phyloP scores from a whole-genome alignment of 345 rosid genomes.

The Trapa bicornis region DNA sequence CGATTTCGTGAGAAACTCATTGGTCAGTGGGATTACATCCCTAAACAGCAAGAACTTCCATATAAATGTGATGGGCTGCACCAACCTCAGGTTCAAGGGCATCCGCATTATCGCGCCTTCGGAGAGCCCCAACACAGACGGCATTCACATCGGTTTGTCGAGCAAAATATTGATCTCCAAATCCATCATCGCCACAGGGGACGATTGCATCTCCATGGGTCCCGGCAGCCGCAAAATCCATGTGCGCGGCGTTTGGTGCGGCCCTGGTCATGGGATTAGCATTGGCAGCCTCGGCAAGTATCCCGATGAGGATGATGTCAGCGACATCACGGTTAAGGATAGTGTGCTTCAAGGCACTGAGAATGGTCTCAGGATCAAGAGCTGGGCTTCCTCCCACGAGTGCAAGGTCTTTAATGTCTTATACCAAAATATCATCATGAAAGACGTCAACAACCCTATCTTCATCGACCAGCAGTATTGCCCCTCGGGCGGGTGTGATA shows the following conservation, averaged over 20 bases:
- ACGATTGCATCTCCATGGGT: conserved; percentile 9
- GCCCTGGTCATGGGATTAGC: conserved; percentile 22
- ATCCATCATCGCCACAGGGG: conserved; percentile 5
- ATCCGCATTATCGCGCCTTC: conserved; percentile 23
- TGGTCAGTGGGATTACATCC: conserved; percentile 3
- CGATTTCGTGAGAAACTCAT: conserved; percentile 12
- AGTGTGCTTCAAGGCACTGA: conserved; percentile 18
- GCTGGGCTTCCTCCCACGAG: conserved; percentile 15
- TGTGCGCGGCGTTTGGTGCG: conserved; percentile 3
- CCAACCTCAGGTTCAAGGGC: neutral
- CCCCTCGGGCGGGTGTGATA: conserved; percentile 4
- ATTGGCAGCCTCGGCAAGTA: conserved; percentile 38
- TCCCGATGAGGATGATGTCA: conserved; percentile 17
- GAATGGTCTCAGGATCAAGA: conserved; percentile 34
- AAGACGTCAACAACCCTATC: conserved; percentile 22
- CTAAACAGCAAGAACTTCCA: conserved; percentile 16
- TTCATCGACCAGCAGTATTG: conserved; percentile 36
- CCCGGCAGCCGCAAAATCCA: conserved; percentile 3
- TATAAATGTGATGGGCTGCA: conserved; percentile 6
- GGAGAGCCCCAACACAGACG: conserved; percentile 35
- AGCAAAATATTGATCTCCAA: conserved; percentile 1
- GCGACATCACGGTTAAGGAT: conserved; percentile 11
- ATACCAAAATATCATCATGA: conserved; percentile 19
- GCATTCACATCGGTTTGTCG: conserved; percentile 29
- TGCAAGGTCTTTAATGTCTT: conserved; percentile 8